Evolutionary conservation across 176 grass and related monocot species (phyloP).

Genomic region (Oryza meridionalis): DNA sequence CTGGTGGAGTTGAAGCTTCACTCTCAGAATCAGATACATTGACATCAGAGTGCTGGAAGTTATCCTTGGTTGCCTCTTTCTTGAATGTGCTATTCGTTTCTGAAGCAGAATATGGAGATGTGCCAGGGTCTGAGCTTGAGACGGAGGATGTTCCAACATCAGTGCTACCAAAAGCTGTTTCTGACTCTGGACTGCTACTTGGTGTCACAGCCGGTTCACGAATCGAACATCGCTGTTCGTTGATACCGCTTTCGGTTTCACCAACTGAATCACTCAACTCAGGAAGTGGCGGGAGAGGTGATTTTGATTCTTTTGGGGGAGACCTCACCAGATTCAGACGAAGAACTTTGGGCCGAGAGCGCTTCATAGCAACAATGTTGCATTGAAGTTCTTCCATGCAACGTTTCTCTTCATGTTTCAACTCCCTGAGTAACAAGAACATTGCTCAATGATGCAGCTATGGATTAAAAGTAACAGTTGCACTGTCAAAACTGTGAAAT

Average conservation of each 20-base stretch:
- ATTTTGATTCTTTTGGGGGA: constrained; percentile 53
- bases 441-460: neutral
- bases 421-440: constrained; percentile 51
- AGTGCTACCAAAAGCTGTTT: constrained; percentile 59
- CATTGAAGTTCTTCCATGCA: constrained; percentile 90
- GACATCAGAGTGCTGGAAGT: constrained; percentile 39
- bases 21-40: constrained; percentile 59
- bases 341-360: constrained; percentile 80
- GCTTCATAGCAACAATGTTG: constrained; percentile 92
- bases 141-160: constrained; percentile 66
- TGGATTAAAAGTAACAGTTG: constrained; percentile 3
- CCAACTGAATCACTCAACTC: constrained; percentile 21
- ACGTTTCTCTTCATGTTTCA: constrained; percentile 78
- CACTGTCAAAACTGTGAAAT: neutral
- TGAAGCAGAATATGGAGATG: constrained; percentile 68
- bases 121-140: constrained; percentile 73
- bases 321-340: constrained; percentile 76
- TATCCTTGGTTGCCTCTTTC: constrained; percentile 45
- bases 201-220: constrained; percentile 62
- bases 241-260: constrained; percentile 4
- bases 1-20: constrained; percentile 54
- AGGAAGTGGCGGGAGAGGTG: constrained; percentile 3
- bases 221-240: constrained; percentile 39
- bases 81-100: constrained; percentile 49
- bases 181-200: constrained; percentile 67